Evolutionary conservation across 2,329 filamentous ascomycete genomes (phyloP), one percentile per base, ranked within the genome.

Genomic region (Drechslerella dactyloides): DNA sequence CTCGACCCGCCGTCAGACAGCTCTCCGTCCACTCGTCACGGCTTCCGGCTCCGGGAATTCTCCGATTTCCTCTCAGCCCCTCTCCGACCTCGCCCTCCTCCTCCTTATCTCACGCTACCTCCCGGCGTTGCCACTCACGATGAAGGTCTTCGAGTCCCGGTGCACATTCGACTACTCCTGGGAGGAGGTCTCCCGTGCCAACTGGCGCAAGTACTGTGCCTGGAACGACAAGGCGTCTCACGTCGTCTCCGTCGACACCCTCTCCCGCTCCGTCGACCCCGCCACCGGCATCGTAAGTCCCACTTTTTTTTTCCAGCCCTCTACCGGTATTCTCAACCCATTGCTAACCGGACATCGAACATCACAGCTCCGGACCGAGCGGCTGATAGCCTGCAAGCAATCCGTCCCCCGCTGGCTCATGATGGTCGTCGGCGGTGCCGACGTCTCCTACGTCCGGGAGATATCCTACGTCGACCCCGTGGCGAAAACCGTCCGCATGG

Each of bases 181-280:
- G 94, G 91, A 96, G 78, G 93, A 97, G 81, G 94, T 99, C 37
- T 96, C 92, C 24, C 92, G 91, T 13, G 92, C 90, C 79, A 99
- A 99, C 85, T 99, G 94, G 94, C 89, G 88, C 77, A 99, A 99
- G 81, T 99, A 99, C 82, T 96, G 91, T 78, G 93, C 93, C 19
- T 97, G 94, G 93, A 99, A 99, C 83, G 90, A 97, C 80, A 94
- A 96, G 82, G 93, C 90, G n/a, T 91, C 92, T 44, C 94, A 99
- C 81, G 94, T 99, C 75, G 87, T 96, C 75, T 93, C 91, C 75
- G 94, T 97, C 78, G 94, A 99, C 82, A 97, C 93, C 13, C 82
- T 99, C 77, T 89, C 87, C 59, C 90, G 94, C 74, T 80, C 80
- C 8, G 82, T 90, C 42, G 87, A 90, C 77, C 80, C 85, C 5